phyloP scores from a whole-genome alignment of 257 asterid genomes.

The Ophiorrhiza pumila region DNA sequence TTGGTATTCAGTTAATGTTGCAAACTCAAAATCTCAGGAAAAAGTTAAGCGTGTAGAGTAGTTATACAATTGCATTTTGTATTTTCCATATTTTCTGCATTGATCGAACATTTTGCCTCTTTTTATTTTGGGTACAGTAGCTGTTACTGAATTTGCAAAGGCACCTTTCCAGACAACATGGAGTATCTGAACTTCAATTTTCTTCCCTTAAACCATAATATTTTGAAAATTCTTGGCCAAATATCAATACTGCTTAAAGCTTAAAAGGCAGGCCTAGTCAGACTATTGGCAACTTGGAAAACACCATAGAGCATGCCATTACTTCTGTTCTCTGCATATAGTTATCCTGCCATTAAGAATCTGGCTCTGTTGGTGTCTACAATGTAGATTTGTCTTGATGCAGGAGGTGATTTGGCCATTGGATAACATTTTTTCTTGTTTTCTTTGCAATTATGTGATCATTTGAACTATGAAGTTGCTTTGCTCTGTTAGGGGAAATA shows the following conservation, averaged over 20 bases:
- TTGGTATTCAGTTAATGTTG: slow-evolving; percentile 2
- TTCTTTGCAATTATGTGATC: neutral
- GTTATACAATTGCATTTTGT: neutral
- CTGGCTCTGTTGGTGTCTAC: neutral
- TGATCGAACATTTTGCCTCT: neutral
- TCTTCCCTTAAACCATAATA: neutral
- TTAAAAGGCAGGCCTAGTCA: neutral
- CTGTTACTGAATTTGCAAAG: neutral
- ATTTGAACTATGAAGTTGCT: neutral
- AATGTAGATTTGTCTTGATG: neutral
- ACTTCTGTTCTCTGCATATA: neutral
- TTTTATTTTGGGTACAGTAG: no score
- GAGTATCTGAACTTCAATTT: neutral
- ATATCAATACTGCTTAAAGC: neutral
- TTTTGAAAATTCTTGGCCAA: neutral
- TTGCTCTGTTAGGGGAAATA: neutral
- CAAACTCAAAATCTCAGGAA: neutral
- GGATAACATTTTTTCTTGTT: neutral
- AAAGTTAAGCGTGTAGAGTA: neutral
- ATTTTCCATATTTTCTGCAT: neutral
- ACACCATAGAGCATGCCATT: neutral
- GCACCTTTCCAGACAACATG: neutral
- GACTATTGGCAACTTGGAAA: neutral
- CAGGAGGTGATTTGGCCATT: neutral
- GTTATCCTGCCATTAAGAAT: neutral